Evolutionary conservation across 495 filamentous ascomycete species (phyloP).

Genomic region (Aspergillus ellipticus): DNA sequence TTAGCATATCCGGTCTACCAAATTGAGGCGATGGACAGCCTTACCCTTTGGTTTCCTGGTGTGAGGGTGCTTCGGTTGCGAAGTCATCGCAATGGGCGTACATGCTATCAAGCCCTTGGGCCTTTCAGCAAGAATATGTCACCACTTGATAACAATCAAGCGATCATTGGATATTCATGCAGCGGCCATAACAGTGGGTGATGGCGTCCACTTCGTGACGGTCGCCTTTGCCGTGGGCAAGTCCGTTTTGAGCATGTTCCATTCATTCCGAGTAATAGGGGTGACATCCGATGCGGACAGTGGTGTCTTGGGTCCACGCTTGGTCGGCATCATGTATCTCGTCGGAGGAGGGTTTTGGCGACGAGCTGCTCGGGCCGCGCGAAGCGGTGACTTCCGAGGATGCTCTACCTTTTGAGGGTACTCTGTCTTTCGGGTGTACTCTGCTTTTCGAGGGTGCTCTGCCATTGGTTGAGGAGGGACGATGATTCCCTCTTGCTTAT

Average conservation of each 20-base stretch:
- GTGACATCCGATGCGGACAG: slow-evolving; percentile 45
- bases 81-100: background rate
- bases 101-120: background rate
- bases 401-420: no score
- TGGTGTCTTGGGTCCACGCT: slow-evolving; percentile 42
- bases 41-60: background rate
- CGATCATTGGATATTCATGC: slow-evolving; percentile 22
- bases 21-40: background rate
- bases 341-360: slow-evolving; percentile 13
- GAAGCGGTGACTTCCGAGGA: slow-evolving; percentile 22
- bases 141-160: background rate
- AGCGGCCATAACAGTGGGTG: slow-evolving; percentile 33
- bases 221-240: slow-evolving; percentile 29
- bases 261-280: slow-evolving; percentile 45
- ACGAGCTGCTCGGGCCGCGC: slow-evolving; percentile 21
- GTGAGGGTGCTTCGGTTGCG: background rate
- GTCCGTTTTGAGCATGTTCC: slow-evolving; percentile 39
- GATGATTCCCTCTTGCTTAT: slow-evolving; percentile 47
- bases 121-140: background rate
- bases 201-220: slow-evolving; percentile 45
- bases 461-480: slow-evolving; percentile 25
- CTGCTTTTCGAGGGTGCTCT: slow-evolving; percentile 10
- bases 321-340: slow-evolving; percentile 10
- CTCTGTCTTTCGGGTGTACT: slow-evolving; percentile 17
- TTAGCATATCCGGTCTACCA: background rate